Conservation (phyloP, 257 asterid species). For the Henckelia pumila region DNA sequence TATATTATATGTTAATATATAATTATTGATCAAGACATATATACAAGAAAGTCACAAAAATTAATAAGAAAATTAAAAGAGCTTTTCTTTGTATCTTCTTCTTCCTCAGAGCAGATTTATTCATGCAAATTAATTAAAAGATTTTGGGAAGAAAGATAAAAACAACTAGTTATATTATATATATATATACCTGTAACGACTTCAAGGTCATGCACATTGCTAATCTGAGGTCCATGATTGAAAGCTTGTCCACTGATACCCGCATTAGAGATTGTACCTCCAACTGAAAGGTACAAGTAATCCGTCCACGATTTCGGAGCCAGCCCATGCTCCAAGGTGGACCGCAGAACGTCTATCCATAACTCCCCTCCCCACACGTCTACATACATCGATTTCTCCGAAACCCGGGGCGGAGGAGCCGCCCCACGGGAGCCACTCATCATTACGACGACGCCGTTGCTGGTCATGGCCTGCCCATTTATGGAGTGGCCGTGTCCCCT, state of each 20-base stretch:
- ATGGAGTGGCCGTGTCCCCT: constrained; percentile 86
- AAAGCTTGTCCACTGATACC: constrained; percentile 90
- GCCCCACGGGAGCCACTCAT: constrained; percentile 37
- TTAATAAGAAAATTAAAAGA: too few relatives aligned
- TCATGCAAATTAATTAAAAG: too few relatives aligned
- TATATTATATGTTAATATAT: too few relatives aligned
- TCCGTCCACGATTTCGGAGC: constrained; percentile 91
- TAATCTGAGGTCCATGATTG: constrained; percentile 82
- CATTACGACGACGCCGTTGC: constrained; percentile 54
- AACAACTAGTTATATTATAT: too few relatives aligned
- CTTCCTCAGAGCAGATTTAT: too few relatives aligned
- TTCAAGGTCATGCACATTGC: constrained; percentile 67
- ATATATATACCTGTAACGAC: constrained; percentile 98
- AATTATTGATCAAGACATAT: too few relatives aligned
- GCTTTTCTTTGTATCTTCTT: too few relatives aligned
- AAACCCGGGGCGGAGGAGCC: constrained; percentile 31
- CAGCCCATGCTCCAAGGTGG: constrained; percentile 60
- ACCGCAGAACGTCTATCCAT: constrained; percentile 70
- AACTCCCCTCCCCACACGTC: constrained; percentile 88
- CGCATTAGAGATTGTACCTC: constrained; percentile 81
- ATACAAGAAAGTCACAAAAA: too few relatives aligned
- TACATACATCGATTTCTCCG: constrained; percentile 52
- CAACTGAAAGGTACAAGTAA: constrained; percentile 82
- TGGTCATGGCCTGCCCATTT: constrained; percentile 68
- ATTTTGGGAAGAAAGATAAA: too few relatives aligned